Conservation (phyloP, 352 stramenopile species). For the Phytophthora hibernalis region DNA sequence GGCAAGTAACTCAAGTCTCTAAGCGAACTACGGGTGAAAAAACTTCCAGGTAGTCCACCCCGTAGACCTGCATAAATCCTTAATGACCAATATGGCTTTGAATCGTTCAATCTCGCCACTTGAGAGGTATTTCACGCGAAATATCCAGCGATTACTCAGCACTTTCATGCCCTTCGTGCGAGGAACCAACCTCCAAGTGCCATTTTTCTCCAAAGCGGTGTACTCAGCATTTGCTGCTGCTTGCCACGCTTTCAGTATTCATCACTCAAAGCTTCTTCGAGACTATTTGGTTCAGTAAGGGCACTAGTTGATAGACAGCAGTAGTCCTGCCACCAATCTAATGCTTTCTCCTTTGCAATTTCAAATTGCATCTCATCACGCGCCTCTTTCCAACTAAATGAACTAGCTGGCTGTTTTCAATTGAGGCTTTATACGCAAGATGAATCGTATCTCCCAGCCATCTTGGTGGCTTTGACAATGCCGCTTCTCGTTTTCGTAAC, state of each 20-base stretch:
- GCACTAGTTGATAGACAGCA: slow-evolving; percentile 4
- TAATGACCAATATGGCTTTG: slow-evolving; percentile 11
- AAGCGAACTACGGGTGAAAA: too few species aligned
- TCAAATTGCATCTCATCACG: background rate
- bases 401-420: too few species aligned
- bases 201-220: slow-evolving; percentile 2
- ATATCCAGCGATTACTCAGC: slow-evolving; percentile 16
- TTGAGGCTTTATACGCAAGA: background rate
- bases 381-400: background rate
- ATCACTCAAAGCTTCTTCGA: slow-evolving; percentile 1
- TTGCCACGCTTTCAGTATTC: background rate
- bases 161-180: slow-evolving; percentile 14
- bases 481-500: too few species aligned
- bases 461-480: slow-evolving; percentile 2
- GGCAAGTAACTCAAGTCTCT: too few species aligned
- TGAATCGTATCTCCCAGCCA: slow-evolving; percentile 9
- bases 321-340: slow-evolving; percentile 19
- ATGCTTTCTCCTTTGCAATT: slow-evolving; percentile 8
- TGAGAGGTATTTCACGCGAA: slow-evolving; percentile 10
- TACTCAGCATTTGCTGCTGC: background rate
- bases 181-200: slow-evolving; percentile 11
- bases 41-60: background rate
- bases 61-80: slow-evolving; percentile 8
- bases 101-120: slow-evolving; percentile 9
- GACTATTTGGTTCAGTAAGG: background rate